These are phyloP conservation scores for Elaphomyces granulatus DNA, from an alignment of 495 filamentous ascomycete species.

Conservation along the genomic window DNA sequence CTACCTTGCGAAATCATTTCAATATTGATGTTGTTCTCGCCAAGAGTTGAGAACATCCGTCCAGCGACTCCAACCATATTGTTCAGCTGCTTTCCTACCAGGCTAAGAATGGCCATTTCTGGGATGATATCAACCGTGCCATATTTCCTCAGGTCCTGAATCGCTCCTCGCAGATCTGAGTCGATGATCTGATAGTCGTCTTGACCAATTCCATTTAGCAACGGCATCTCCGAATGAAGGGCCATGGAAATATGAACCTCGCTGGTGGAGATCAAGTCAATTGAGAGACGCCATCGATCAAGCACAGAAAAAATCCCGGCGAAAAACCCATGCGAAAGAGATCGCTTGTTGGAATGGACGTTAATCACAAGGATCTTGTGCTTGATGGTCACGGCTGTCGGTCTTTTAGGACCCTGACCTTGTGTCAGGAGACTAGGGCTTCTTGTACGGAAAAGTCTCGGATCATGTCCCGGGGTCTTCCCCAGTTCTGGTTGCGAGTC, in stretches of 20 bases:
- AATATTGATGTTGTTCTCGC: constrained; percentile 78
- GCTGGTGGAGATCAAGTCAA: constrained; percentile 84
- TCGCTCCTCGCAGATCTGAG: constrained; percentile 48
- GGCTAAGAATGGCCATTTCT: constrained; percentile 79
- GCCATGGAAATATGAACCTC: constrained; percentile 96
- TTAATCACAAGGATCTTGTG: constrained; percentile 84
- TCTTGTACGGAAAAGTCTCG: constrained; percentile 32
- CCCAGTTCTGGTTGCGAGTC: constrained; percentile 33
- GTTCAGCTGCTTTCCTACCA: constrained; percentile 91
- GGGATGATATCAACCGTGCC: constrained; percentile 75
- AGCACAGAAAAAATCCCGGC: constrained; percentile 79
- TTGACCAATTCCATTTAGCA: constrained; percentile 39
- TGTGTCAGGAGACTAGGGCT: constrained; percentile 32
- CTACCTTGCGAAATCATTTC: constrained; percentile 96
- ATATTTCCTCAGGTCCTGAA: constrained; percentile 55
- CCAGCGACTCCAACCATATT: constrained; percentile 86
- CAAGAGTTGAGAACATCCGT: constrained; percentile 76
- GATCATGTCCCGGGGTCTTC: constrained; percentile 31
- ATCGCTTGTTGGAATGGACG: constrained; percentile 84
- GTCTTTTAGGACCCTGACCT: constrained; percentile 46
- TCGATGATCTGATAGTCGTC: constrained; percentile 52
- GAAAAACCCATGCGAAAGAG: constrained; percentile 80
- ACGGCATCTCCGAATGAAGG: constrained; percentile 51
- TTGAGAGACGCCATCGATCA: constrained; percentile 61
- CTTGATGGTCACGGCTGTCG: constrained; percentile 94